Percentiles rank a stretch among this genome's conserved stretches.
Evolutionary conservation across 805 yeast species (phyloP).

Genomic region (Candida succiphila): DNA sequence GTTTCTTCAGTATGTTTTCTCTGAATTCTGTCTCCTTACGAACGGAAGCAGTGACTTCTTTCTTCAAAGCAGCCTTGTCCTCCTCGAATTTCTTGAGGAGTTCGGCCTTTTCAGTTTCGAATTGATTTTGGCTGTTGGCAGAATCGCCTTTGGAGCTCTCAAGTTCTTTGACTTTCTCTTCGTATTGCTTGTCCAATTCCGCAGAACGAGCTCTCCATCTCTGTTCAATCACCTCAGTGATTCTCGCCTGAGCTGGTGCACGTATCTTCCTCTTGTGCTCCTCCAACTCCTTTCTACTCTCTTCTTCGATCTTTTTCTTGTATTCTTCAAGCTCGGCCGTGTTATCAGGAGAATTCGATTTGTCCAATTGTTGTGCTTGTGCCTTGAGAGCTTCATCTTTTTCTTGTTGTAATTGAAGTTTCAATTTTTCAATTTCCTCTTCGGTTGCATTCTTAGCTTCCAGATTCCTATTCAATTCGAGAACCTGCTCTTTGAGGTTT

Average conservation of each 20-base stretch:
- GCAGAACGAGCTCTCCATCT: slow-evolving; percentile 22
- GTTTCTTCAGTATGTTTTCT: slow-evolving; percentile 40
- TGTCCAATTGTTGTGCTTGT: slow-evolving; percentile 12
- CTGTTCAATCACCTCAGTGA: slow-evolving; percentile 25
- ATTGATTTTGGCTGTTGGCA: slow-evolving; percentile 11
- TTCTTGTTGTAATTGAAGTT: slow-evolving; percentile 10
- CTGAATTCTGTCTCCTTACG: slow-evolving; percentile 52
- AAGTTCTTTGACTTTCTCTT: slow-evolving; percentile 13
- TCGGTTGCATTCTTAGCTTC: no score
- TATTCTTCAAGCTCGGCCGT: slow-evolving; percentile 15
- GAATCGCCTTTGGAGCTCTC: slow-evolving; percentile 1
- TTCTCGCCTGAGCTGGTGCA: slow-evolving; percentile 26
- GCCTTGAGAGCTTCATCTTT: no score
- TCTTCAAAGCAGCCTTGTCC: slow-evolving; percentile 28
- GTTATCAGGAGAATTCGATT: slow-evolving; percentile 9
- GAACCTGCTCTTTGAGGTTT: slow-evolving; percentile 7
- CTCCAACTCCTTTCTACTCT: slow-evolving; percentile 19
- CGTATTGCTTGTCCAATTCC: slow-evolving; percentile 23
- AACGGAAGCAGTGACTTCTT: slow-evolving; percentile 36
- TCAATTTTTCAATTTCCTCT: slow-evolving; percentile 11
- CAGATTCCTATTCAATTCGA: slow-evolving; percentile 5
- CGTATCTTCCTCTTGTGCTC: slow-evolving; percentile 24
- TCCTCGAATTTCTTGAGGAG: slow-evolving; percentile 11
- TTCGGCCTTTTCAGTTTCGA: slow-evolving; percentile 11
- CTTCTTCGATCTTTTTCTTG: slow-evolving; percentile 21